Evolutionary conservation across 2,329 filamentous ascomycete genomes (phyloP).

Genomic region (Exophiala sp.): DNA sequence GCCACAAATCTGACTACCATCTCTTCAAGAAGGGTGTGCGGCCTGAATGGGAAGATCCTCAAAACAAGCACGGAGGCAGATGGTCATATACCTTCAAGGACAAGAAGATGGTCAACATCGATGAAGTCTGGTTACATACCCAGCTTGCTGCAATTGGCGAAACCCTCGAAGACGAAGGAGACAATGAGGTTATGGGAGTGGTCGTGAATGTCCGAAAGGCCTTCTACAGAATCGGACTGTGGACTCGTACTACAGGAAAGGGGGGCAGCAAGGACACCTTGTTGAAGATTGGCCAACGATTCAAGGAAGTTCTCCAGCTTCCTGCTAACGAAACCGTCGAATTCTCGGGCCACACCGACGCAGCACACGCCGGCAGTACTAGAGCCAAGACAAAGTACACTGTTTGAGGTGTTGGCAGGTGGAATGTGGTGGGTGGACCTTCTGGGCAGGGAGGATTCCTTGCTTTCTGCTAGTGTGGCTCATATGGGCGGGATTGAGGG

Average conservation of each 20-base stretch:
- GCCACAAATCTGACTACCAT: conserved; percentile 97
- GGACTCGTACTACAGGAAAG: conserved; percentile 92
- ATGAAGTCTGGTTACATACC: conserved; percentile 92
- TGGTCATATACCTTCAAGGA: conserved; percentile 99
- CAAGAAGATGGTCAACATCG: conserved; percentile 84
- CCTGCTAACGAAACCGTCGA: conserved; percentile 72
- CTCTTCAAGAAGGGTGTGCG: conserved; percentile 97
- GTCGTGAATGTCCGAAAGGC: conserved; percentile 98
- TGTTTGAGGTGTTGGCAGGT: conserved; percentile 54
- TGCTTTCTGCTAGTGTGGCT: background rate
- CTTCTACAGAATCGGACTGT: conserved; percentile 95
- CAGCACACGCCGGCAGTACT: conserved; percentile 85
- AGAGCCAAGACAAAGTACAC: conserved; percentile 91
- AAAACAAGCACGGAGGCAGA: conserved; percentile 99
- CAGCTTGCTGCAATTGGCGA: conserved; percentile 97
- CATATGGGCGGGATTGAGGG: conserved; percentile 4
- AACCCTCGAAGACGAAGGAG: conserved; percentile 86
- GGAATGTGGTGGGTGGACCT: background rate
- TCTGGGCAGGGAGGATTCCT: conserved; percentile 6
- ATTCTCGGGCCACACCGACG: conserved; percentile 95
- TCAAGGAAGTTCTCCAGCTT: conserved; percentile 87
- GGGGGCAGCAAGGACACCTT: conserved; percentile 81
- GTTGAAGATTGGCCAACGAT: conserved; percentile 74
- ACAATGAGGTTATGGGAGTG: conserved; percentile 95
- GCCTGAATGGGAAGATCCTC: conserved; percentile 95